phyloP scores from a whole-genome alignment of 192 early-diverging fungal species.

The Gorgonomyces haynaldii region DNA sequence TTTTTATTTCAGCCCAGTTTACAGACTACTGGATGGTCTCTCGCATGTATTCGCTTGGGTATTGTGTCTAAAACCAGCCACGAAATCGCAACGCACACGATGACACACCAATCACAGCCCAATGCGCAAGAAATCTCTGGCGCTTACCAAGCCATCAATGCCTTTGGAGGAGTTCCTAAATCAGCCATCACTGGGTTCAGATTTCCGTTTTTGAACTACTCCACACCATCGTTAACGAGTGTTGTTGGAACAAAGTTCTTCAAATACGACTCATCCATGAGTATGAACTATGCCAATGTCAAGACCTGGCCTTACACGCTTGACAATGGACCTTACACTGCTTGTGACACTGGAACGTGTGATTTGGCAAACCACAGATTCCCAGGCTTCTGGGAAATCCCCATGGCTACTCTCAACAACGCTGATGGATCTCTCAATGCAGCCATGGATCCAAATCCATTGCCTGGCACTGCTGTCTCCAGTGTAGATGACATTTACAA shows the following conservation, averaged over 20 bases:
- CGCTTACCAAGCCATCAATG: too few species aligned
- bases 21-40: constrained; percentile 35
- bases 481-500: constrained; percentile 4
- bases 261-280: constrained; percentile 17
- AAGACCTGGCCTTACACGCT: constrained; percentile 26
- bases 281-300: neutral
- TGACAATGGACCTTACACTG: constrained; percentile 5
- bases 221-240: constrained; percentile 7
- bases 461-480: constrained; percentile 4
- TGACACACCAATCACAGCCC: too few species aligned
- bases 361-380: constrained; percentile 4
- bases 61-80: constrained; percentile 55
- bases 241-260: neutral
- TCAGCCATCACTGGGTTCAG: constrained; percentile 19
- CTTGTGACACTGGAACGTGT: constrained; percentile 1
- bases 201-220: constrained; percentile 22
- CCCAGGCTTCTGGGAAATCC: constrained; percentile 28
- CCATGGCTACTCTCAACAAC: constrained; percentile 16
- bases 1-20: constrained; percentile 48
- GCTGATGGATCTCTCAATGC: constrained; percentile 6
- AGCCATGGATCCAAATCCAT: constrained; percentile 18
- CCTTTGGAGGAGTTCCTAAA: constrained; percentile 17
- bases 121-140: too few species aligned
- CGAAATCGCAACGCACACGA: constrained; percentile 24
- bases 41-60: constrained; percentile 47